phyloP scores from a whole-genome alignment of 805 yeast genomes.

The Gaillardinia entomophila region DNA sequence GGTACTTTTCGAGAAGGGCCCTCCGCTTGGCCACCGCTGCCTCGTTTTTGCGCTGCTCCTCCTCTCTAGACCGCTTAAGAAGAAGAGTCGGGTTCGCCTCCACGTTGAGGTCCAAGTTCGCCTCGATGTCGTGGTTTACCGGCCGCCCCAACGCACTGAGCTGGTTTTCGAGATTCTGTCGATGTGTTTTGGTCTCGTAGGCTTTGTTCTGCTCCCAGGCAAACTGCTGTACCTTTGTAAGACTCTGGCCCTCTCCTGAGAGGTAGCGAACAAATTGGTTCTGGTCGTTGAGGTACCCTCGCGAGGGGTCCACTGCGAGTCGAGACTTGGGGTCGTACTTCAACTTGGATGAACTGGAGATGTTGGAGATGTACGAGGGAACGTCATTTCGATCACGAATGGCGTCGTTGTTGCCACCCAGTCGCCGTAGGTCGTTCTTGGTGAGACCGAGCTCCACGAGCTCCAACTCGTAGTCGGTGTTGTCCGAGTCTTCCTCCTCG shows the following conservation, averaged over 20 bases:
- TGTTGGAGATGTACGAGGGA: constrained; percentile 59
- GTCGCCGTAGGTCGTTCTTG: constrained; percentile 28
- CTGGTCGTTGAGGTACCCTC: constrained; percentile 30
- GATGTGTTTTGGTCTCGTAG: constrained; percentile 8
- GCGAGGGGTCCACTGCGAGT: constrained; percentile 18
- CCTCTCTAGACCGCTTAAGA: constrained; percentile 20
- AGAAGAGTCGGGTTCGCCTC: constrained; percentile 35
- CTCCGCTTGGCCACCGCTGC: too few species aligned
- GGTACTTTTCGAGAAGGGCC: too few species aligned
- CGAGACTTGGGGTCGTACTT: constrained; percentile 54
- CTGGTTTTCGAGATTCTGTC: constrained; percentile 4
- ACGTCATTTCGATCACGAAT: constrained; percentile 69
- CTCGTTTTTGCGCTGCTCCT: constrained; percentile 11
- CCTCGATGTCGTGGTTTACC: constrained; percentile 5
- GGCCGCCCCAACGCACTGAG: constrained; percentile 3
- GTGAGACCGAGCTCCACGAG: constrained; percentile 29
- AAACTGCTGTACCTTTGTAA: constrained; percentile 42
- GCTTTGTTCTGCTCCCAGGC: constrained; percentile 37
- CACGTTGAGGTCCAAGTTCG: constrained; percentile 22
- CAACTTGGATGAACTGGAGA: constrained; percentile 24
- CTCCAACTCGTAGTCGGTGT: constrained; percentile 37
- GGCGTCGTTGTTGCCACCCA: constrained; percentile 35
- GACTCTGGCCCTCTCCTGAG: constrained; percentile 53
- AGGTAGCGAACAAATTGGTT: constrained; percentile 48
- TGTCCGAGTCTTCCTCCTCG: constrained; percentile 22